Conservation (phyloP, 148 eudicot species). For the Camellia lanceoleosa region DNA sequence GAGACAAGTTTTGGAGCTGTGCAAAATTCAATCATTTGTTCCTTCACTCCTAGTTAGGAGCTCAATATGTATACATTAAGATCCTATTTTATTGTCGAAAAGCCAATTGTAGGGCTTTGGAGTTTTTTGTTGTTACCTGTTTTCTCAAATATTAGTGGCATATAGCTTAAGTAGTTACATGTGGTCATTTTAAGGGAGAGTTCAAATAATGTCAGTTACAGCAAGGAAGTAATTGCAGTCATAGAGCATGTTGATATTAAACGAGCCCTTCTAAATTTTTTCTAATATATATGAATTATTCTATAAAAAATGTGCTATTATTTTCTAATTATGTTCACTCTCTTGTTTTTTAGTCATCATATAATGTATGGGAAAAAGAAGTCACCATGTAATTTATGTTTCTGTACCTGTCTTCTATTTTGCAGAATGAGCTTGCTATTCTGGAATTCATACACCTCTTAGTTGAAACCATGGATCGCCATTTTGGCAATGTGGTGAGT, state of each 20-base stretch:
- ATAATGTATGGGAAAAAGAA: too few relatives aligned
- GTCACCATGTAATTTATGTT: not conserved
- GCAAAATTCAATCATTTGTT: not conserved
- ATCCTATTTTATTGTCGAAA: not conserved
- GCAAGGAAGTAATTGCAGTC: not conserved
- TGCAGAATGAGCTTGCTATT: constrained; percentile 96
- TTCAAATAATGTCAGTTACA: not conserved
- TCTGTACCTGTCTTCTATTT: not conserved
- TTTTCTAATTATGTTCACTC: not conserved
- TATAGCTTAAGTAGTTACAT: too few relatives aligned
- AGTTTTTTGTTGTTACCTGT: not conserved
- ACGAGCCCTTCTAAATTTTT: not conserved
- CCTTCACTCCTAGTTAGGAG: not conserved
- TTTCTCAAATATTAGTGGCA: not conserved
- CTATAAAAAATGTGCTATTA: not conserved
- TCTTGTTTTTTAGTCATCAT: not conserved
- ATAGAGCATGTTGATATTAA: not conserved
- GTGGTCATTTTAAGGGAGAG: too few relatives aligned
- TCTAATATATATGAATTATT: not conserved
- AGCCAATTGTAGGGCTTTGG: not conserved
- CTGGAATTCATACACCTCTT: constrained; percentile 92
- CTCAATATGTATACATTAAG: not conserved
- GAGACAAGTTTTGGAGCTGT: not conserved
- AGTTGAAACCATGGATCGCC: constrained; percentile 99
- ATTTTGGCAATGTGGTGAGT: constrained; percentile 98